Percentiles rank a stretch among this genome's conserved stretches.
Evolutionary conservation across 1,139 yeast species (phyloP).

Genomic region (Meyerozyma smithsonii): DNA sequence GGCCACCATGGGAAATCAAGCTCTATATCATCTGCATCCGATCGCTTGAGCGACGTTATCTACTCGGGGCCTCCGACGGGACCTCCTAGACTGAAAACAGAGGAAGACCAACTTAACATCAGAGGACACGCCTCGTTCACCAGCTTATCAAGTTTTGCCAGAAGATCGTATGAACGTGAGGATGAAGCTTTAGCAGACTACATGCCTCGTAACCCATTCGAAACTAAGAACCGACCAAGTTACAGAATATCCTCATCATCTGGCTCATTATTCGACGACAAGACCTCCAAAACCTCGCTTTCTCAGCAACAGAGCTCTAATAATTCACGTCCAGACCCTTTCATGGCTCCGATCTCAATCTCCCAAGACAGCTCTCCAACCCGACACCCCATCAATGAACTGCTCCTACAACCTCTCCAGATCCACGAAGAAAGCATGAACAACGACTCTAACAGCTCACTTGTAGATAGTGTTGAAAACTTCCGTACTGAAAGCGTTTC

Average conservation of each 20-base stretch:
- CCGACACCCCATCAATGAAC: not conserved
- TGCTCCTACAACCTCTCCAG: not conserved
- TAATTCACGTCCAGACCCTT: not conserved
- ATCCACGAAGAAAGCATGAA: slow-evolving; percentile 5
- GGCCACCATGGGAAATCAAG: slow-evolving; percentile 10
- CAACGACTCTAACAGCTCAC: slow-evolving; percentile 14
- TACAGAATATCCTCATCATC: slow-evolving; percentile 2
- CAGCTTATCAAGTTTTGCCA: not conserved
- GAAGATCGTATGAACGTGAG: not conserved
- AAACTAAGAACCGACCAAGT: not conserved
- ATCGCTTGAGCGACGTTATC: not conserved
- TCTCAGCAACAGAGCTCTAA: not conserved
- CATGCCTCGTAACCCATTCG: not conserved
- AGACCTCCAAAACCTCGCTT: not conserved
- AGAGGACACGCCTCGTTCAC: not conserved
- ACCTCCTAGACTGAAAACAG: not conserved
- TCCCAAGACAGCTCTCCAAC: not conserved
- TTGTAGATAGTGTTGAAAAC: slow-evolving; percentile 12
- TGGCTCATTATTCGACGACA: slow-evolving; percentile 1
- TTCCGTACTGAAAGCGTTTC: slow-evolving; percentile 17
- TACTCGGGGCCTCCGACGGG: not conserved
- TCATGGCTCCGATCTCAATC: not conserved
- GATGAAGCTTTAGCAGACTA: not conserved
- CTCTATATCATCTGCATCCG: slow-evolving; percentile 1
- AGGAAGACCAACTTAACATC: not conserved